Base-by-base conservation (phyloP, 495 filamentous ascomycete genomes). In the Tuber umbilicatum region DNA sequence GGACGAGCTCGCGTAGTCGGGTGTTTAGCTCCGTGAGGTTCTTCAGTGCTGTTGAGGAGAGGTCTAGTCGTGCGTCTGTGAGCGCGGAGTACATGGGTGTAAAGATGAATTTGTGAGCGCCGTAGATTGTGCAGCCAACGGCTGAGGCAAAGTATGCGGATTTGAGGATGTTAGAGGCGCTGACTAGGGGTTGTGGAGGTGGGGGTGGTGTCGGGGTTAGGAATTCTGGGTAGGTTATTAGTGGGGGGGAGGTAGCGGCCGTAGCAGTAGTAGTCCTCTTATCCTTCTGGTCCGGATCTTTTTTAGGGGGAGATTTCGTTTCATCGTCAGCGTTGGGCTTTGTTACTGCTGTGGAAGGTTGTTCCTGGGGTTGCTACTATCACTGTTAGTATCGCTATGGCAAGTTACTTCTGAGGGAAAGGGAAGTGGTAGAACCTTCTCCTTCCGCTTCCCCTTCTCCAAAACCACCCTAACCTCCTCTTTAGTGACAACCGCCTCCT, bases 191-290 rank as follows among this genome's bases (percentile, higher is more conserved):
- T 1, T 90, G 89, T 17, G 75, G 73, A 17, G 87, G 84, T 21
- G 87, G 85, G 5, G 83, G 83, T 1, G 83, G 77, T 12, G 93
- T 89, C 42, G 91, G 92, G 35, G 86, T 86, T 78, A 98, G 90
- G 84, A 97, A 97, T 84, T 99, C 95, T 69, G 95, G 95, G 84
- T 97, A 98, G 38, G 95, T 99, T 80, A 98, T 91, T 78, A 99
- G 94, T n/a, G 94, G 96, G 37, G 93, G 88, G 35, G 89, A 85
- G 75, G 89, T 85, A 74, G 91, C 88, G 80, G 83, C n/a, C 1
- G 55, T 16, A 3, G 55, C 5, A 17, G 55, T 2, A 14, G 55
- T 12, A 3, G n/a, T 31, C 55, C 17, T 27, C 23, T 27, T 64
- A 14, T 17, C 5, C 27, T 31, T 16, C 84, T 67, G 83, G 40